Evolutionary conservation across 805 yeast genomes (phyloP).

Genomic region (Metschnikowia peoriensis): DNA sequence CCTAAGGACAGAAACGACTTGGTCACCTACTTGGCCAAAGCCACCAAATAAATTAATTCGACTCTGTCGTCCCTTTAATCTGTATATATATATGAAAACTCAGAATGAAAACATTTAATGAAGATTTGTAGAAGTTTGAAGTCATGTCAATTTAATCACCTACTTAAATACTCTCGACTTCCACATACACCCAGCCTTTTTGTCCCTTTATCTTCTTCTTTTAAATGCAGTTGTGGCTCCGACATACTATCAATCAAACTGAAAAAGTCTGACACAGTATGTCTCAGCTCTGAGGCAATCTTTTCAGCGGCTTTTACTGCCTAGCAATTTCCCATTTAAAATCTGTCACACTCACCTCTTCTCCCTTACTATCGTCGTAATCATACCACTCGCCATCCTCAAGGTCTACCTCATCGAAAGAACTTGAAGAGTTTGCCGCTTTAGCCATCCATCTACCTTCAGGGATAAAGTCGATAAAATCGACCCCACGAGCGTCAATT

Average conservation of each 20-base stretch:
- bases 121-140: no score
- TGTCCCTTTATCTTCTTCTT: no score
- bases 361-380: constrained; percentile 80
- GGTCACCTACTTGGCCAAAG: constrained; percentile 71
- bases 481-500: constrained; percentile 86
- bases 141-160: no score
- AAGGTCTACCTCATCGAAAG: constrained; percentile 64
- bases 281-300: no score
- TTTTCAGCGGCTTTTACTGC: background rate
- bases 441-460: constrained; percentile 58
- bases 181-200: no score
- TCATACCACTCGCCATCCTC: constrained; percentile 91
- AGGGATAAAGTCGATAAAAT: constrained; percentile 65
- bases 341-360: constrained; percentile 79
- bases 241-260: no score
- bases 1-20: constrained; percentile 98
- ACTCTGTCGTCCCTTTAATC: constrained; percentile 3
- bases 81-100: constrained; percentile 13
- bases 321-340: constrained; percentile 61
- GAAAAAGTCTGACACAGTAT: no score
- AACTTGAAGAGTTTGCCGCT: constrained; percentile 51
- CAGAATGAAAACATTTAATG: background rate
- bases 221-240: no score
- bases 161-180: no score
- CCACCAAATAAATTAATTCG: constrained; percentile 35